phyloP scores from a whole-genome alignment of 179 eudicot species.

The Actinidia chinensis region DNA sequence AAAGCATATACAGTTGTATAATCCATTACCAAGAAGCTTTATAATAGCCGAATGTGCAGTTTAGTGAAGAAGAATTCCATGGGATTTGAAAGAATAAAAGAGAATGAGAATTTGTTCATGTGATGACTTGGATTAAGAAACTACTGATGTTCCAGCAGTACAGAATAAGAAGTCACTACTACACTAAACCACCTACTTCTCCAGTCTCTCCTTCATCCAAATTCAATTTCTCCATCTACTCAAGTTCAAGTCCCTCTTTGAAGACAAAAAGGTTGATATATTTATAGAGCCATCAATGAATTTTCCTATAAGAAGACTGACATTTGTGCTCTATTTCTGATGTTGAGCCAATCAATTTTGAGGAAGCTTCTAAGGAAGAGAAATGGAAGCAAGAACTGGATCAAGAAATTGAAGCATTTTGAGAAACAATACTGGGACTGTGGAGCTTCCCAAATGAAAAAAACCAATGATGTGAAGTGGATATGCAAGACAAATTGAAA shows the following conservation, averaged over 20 bases:
- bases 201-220: no score
- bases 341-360: constrained; percentile 5
- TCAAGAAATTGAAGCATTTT: constrained; percentile 19
- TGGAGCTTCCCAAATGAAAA: constrained; percentile 5
- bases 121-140: neutral
- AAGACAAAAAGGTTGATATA: neutral
- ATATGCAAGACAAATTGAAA: constrained; percentile 28
- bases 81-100: neutral
- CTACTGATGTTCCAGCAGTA: no score
- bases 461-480: constrained; percentile 27
- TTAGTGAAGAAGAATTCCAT: constrained; percentile 10
- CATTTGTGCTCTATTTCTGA: neutral
- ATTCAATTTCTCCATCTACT: neutral
- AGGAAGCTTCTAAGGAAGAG: constrained; percentile 13
- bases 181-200: neutral
- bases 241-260: neutral
- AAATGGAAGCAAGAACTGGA: constrained; percentile 21
- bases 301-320: no score
- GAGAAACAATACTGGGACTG: constrained; percentile 11
- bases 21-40: constrained; percentile 8
- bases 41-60: constrained; percentile 2
- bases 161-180: neutral
- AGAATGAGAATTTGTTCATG: neutral
- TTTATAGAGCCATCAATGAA: neutral
- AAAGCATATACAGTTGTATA: constrained; percentile 16